Base-by-base conservation (phyloP, 371 early-diverging fungal genomes). In the Mucor plumbeus region DNA sequence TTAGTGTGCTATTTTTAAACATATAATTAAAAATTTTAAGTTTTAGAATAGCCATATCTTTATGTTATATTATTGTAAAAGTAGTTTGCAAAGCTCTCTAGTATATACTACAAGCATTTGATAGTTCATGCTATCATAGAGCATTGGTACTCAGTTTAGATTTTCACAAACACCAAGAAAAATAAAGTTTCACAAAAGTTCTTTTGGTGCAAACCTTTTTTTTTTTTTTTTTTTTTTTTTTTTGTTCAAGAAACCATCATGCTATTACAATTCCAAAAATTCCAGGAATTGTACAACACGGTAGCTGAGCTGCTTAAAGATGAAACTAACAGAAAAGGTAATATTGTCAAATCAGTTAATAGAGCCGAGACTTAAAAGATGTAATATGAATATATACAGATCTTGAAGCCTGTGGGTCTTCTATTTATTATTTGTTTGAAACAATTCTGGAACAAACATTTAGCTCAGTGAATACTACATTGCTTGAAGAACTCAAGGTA, bases 191-290 rank as follows among this genome's bases (percentile, higher is more conserved):
- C 26, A 26, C 26, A 26, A 26, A 26, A 26, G 26, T 26, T 3
- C 26, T 26, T 26, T 26, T 3, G 26, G 26, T 26, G 26, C 26
- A 11, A 38, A 38, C 11, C 7, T 38, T 38, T 5, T 38, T 36
- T 36, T 36, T 5, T 36, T 36, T 36, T 36, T 36, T 9, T 5
- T 3, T 7, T 48, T 19, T 48, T 21, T 41, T 48, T 50, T 11
- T 7, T 97, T 97, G 97, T 65, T 72, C 59, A 68, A 72, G 43
- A 68, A 68, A 68, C 64, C 65, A 63, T 65, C 17, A 61, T 61
- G 62, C 53, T 50, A 36, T 19, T 61, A 13, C 50, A 50, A 50
- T 50, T 54, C 13, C 63, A 63, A 38, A 11, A 38, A 13, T 66
- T 66, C 35, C 21, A 60, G 34, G 67, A 66, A 55, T 66, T 66